Evolutionary conservation across 2,329 filamentous ascomycete species (phyloP), one percentile per base, ranked within the genome.

Genomic region (Arachnomyces sp.): DNA sequence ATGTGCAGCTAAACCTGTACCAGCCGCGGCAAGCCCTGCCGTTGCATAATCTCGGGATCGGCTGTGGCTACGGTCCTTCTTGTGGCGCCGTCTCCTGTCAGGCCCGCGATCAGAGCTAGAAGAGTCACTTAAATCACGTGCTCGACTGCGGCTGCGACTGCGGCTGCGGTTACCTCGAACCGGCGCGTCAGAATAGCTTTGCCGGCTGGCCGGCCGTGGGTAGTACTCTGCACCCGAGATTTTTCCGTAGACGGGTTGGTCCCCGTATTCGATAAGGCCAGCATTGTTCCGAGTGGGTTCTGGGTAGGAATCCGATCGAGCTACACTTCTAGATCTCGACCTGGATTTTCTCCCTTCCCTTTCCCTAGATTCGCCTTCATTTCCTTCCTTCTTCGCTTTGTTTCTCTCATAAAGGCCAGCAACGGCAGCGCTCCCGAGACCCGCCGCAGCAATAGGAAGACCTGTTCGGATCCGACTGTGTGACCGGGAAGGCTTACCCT

Each of bases 221-320:
- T 71, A 68, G 46, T 71, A 69, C 45, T 69, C 63, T 38, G 63
- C 65, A 17, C 63, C 53, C 16, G 62, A 66, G 36, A 68, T 68
- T 51, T 75, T 75, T 51, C 74, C 72, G 50, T 76, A 71, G 40
- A 82, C 75, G 6, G 77, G 78, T 53, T 77, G 73, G 54, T 73
- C 69, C 48, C 78, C 78, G 57, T 82, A 82, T 56, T 80, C 77
- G 62, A 82, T 78, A 59, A 81, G 61, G 44, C 67, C 70, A 52
- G 69, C 63, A 49, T 62, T 66, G 51, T 69, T 66, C 25, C 59
- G 54, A 11, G 56, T 45, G 15, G 59, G 58, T 39, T 68, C 65
- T 13, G 62, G 56, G 42, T 67, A 64, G n/a, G 51, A 50, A 9
- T 58, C 50, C 42, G 66, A 68, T 32, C 60, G 58, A 37, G 60